Evolutionary conservation across 371 early-diverging fungal genomes (phyloP).

Genomic region (Mortierella sp.): DNA sequence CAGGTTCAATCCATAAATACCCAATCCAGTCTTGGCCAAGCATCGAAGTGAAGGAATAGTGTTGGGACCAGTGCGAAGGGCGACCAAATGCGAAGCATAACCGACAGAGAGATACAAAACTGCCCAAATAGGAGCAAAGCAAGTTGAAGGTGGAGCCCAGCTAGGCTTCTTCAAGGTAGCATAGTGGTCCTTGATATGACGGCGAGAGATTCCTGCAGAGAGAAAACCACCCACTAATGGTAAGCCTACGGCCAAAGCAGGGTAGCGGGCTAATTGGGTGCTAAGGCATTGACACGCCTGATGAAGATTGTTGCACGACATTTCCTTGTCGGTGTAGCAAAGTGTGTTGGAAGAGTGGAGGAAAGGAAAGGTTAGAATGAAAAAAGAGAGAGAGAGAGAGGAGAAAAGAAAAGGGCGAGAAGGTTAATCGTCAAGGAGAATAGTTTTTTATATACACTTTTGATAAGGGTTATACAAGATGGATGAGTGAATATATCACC

Average conservation of each 20-base stretch:
- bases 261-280: conserved; percentile 42
- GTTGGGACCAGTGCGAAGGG: conserved; percentile 28
- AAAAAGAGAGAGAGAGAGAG: conserved; percentile 11
- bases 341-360: not conserved
- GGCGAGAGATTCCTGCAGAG: conserved; percentile 22
- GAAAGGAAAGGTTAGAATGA: not conserved
- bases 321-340: not conserved
- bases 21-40: conserved; percentile 24
- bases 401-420: conserved; percentile 2
- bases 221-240: conserved; percentile 46
- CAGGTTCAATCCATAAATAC: conserved; percentile 34
- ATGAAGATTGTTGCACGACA: conserved; percentile 11
- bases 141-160: conserved; percentile 33
- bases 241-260: conserved; percentile 43
- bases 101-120: conserved; percentile 43
- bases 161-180: conserved; percentile 17
- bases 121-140: conserved; percentile 41
- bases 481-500: not conserved
- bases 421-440: conserved; percentile 17
- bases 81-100: conserved; percentile 48
- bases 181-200: conserved; percentile 22
- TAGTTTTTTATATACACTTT: conserved; percentile 20
- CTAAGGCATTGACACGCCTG: conserved; percentile 16
- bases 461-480: conserved; percentile 10
- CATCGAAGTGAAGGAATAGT: conserved; percentile 12